Percentiles rank a stretch among this genome's conserved stretches.
These are phyloP conservation scores for Lactifluus subvellereus DNA, from an alignment of 768 basidiomycete genomes.

Conservation along the genomic window DNA sequence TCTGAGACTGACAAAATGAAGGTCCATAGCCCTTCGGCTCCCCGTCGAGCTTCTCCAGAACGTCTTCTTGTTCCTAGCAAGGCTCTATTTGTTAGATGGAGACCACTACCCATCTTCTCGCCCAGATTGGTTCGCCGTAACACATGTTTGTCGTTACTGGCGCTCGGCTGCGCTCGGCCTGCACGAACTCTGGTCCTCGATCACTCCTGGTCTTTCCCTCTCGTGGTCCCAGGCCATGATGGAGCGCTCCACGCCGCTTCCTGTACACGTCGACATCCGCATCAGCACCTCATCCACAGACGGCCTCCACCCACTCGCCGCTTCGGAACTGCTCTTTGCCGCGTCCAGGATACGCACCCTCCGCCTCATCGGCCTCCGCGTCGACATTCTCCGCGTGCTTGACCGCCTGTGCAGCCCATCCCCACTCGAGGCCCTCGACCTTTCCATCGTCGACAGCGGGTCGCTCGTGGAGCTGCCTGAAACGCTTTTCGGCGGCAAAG, in stretches of 20 bases:
- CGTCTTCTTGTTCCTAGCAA: not conserved
- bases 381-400: conserved; percentile 11
- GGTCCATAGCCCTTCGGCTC: not conserved
- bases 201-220: conserved; percentile 13
- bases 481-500: conserved; percentile 11
- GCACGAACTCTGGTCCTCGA: conserved; percentile 15
- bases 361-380: conserved; percentile 15
- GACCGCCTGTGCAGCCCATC: conserved; percentile 15
- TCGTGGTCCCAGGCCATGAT: conserved; percentile 19
- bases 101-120: not conserved
- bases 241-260: conserved; percentile 16
- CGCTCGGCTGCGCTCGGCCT: conserved; percentile 18
- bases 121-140: conserved; percentile 11
- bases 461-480: conserved; percentile 5
- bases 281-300: conserved; percentile 1
- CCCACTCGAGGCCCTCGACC: not conserved
- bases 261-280: conserved; percentile 11
- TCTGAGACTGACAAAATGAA: not conserved
- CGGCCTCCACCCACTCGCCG: conserved; percentile 18
- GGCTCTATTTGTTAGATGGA: not conserved
- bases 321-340: conserved; percentile 15
- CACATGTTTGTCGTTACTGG: conserved; percentile 18
- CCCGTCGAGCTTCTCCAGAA: conserved; percentile 15
- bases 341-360: conserved; percentile 16
- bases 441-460: conserved; percentile 13